Percentiles rank a stretch among this genome's conserved stretches.
phyloP scores from a whole-genome alignment of 2,329 filamentous ascomycete genomes.

The Rhynchosporium graminicola region DNA sequence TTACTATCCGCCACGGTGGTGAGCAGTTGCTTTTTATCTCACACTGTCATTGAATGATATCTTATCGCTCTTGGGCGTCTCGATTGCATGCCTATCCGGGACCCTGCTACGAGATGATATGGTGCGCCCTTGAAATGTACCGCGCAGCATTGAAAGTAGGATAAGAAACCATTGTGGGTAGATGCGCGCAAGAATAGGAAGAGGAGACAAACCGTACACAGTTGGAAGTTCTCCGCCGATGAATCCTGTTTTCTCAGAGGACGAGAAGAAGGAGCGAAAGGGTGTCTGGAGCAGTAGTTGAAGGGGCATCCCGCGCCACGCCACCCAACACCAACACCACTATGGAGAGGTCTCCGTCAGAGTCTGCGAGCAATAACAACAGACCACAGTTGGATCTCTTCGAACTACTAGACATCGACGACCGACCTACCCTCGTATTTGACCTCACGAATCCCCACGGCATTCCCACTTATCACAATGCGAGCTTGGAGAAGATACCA shows the following conservation, averaged over 20 bases:
- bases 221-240: too few species aligned
- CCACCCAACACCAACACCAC: too few species aligned
- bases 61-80: neutral
- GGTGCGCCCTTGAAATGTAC: neutral
- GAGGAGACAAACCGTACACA: too few species aligned
- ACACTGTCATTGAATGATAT: neutral
- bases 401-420: constrained; percentile 32
- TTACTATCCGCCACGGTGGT: neutral
- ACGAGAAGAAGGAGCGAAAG: neutral
- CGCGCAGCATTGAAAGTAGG: neutral
- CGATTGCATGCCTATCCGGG: neutral
- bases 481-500: constrained; percentile 19
- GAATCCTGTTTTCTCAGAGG: too few species aligned
- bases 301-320: neutral
- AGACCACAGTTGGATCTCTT: constrained; percentile 23
- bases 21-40: neutral
- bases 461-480: constrained; percentile 29
- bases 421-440: constrained; percentile 31
- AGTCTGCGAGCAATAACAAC: neutral
- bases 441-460: constrained; percentile 25
- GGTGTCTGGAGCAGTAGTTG: neutral
- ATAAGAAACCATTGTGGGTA: neutral
- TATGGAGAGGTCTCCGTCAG: neutral
- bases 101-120: neutral
- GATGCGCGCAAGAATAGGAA: neutral